A percentile compares a stretch with the other conserved stretches of the same genome.
phyloP scores from a whole-genome alignment of 139 green algal genomes.

The Chlamydomonas eustigma region DNA sequence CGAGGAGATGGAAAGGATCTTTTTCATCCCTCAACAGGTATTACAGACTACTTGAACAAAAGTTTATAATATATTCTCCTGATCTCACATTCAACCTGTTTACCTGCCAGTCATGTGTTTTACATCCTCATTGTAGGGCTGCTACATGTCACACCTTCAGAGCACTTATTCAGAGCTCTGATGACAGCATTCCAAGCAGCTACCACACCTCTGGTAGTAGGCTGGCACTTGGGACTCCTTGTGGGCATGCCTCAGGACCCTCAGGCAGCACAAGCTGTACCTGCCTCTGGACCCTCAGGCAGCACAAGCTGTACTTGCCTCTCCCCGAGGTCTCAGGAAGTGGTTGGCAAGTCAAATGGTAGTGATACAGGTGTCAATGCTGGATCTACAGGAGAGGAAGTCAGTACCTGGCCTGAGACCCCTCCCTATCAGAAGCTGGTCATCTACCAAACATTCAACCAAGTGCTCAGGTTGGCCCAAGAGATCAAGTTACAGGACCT shows the following conservation, averaged over 20 bases:
- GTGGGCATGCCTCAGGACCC: constrained; percentile 9
- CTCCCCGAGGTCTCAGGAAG: neutral
- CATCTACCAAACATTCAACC: constrained; percentile 10
- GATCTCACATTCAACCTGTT: neutral
- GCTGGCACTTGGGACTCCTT: constrained; percentile 9
- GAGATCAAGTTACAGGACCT: neutral
- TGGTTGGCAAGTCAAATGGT: neutral
- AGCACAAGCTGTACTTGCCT: neutral
- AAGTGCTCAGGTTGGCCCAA: neutral
- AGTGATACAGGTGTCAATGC: neutral
- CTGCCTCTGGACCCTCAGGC: too few relatives aligned
- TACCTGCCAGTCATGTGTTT: too few relatives aligned
- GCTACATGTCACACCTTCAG: neutral
- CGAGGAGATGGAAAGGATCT: neutral
- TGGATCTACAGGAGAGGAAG: neutral
- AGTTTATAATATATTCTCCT: too few relatives aligned
- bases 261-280: neutral
- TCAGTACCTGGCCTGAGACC: neutral
- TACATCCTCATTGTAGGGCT: neutral
- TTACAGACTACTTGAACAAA: too few relatives aligned
- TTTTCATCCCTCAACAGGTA: neutral
- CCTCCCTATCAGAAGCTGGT: neutral
- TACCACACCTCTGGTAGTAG: constrained; percentile 1
- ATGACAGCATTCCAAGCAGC: constrained; percentile 5
- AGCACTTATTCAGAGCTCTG: constrained; percentile 2